These are phyloP conservation scores for Trichoderma sp. DNA, from an alignment of 2,329 filamentous ascomycete genomes.

Conservation along the genomic window DNA sequence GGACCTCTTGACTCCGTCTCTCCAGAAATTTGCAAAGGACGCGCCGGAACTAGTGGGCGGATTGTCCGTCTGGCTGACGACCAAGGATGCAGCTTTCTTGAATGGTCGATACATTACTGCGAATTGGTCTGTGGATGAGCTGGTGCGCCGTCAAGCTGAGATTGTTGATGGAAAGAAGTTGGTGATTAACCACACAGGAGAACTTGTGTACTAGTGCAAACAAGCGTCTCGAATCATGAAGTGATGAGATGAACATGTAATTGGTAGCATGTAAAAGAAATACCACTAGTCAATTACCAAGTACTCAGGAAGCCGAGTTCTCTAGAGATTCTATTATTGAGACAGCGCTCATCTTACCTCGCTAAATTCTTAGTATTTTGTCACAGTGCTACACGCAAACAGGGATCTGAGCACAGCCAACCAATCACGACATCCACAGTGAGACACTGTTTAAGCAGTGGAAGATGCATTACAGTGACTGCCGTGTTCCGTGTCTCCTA, in stretches of 20 bases:
- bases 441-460: not conserved
- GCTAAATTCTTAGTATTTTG: not conserved
- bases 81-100: not conserved
- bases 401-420: not conserved
- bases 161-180: not conserved
- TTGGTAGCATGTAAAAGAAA: not conserved
- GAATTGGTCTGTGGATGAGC: constrained; percentile 18
- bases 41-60: not conserved
- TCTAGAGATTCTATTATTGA: not conserved
- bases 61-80: constrained; percentile 4
- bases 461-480: not conserved
- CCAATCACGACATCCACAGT: constrained; percentile 6
- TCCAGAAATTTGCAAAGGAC: not conserved
- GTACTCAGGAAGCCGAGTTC: not conserved
- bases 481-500: not conserved
- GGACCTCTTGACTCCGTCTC: not conserved
- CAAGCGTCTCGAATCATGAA: not conserved
- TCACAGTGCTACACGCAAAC: not conserved
- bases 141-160: not conserved
- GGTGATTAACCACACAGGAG: not conserved
- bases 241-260: not conserved
- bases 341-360: not conserved
- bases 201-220: not conserved
- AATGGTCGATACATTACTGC: not conserved
- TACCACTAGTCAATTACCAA: not conserved